Evolutionary conservation across 768 basidiomycete genomes (phyloP), one percentile per base, ranked within the genome.

Genomic region (Tulasnella sp.): DNA sequence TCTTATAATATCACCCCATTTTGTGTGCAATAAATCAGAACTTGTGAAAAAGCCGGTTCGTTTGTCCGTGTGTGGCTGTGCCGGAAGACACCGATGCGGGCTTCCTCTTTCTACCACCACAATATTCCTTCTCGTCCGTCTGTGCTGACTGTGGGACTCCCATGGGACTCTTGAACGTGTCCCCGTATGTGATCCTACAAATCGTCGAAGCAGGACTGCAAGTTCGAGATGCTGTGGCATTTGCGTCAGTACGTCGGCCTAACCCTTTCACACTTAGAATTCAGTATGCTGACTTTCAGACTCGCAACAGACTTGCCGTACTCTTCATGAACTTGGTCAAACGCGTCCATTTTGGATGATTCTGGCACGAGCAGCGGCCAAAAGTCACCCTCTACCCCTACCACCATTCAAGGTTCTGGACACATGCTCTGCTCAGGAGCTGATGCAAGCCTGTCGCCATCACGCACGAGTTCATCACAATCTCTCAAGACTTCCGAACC

Each of bases 311-410:
- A 80, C 79, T 48, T 80, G 69, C 46, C 72, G 48, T 11, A 40
- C 42, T 22, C 48, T 80, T 48, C 37, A 75, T 50, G 72, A 16
- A 46, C 28, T 80, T n/a, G 64, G 72, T 48, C 72, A 80, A 34
- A 7, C 72, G 24, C 72, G 42, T 31, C 79, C 72, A 75, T 72
- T 80, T 24, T 80, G 79, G 79, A 46, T 80, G 72, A 74, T 73
- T 73, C 37, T 80, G 24, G 79, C 79, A 9, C 37, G 50, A 75
- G 31, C 37, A 28, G 48, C 72, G 18, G 75, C 79, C 20, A 28
- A 75, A 75, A 80, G 5, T 8, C 79, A 80, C 40, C 79, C 79
- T 50, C 50, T 80, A 18, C 79, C 79, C 20, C 48, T 80, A 2
- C 79, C 79, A 5, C 40, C 79, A 20, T 80, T 80, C 74, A 73